These are phyloP conservation scores for Sequoia sempervirens DNA, from an alignment of 75 land plant species.

Conservation along the genomic window DNA sequence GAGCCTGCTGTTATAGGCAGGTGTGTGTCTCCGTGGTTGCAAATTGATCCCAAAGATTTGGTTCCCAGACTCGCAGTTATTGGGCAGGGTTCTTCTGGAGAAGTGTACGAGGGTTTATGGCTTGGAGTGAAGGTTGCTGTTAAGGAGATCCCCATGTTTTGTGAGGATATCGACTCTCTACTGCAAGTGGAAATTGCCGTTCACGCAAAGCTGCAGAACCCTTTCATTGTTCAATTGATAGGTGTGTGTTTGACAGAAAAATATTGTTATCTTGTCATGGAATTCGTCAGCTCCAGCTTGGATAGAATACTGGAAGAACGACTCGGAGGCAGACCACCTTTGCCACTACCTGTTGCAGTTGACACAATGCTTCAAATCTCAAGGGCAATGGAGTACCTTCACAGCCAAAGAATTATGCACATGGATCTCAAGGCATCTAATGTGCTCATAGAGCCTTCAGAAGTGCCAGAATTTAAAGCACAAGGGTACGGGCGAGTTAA, in stretches of 20 bases:
- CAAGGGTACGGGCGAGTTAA: constrained; percentile 19
- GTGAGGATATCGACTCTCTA: background rate
- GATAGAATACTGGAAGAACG: background rate
- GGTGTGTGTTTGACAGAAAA: constrained; percentile 3
- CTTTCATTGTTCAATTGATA: constrained; percentile 24
- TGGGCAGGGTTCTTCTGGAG: background rate
- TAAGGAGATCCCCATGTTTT: constrained; percentile 7
- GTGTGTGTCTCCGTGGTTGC: constrained; percentile 4
- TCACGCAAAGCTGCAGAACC: constrained; percentile 15
- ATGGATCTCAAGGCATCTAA: constrained; percentile 21
- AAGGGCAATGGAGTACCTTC: constrained; percentile 22
- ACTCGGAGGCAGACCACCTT: background rate
- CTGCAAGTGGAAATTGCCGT: constrained; percentile 9
- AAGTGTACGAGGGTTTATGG: constrained; percentile 18
- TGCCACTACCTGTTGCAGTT: constrained; percentile 10
- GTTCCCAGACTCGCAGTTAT: constrained; percentile 11
- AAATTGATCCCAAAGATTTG: constrained; percentile 18
- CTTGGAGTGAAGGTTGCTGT: constrained; percentile 14
- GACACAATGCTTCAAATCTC: constrained; percentile 32
- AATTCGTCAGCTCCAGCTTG: constrained; percentile 16
- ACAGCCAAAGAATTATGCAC: constrained; percentile 24
- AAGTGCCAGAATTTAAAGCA: constrained; percentile 10
- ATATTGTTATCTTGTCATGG: constrained; percentile 20
- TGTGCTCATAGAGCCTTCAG: constrained; percentile 9
- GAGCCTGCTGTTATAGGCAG: background rate